Evolutionary conservation across 176 grass and related monocot species (phyloP), one percentile per base, ranked within the genome.

Genomic region (Thinopyrum elongatum): DNA sequence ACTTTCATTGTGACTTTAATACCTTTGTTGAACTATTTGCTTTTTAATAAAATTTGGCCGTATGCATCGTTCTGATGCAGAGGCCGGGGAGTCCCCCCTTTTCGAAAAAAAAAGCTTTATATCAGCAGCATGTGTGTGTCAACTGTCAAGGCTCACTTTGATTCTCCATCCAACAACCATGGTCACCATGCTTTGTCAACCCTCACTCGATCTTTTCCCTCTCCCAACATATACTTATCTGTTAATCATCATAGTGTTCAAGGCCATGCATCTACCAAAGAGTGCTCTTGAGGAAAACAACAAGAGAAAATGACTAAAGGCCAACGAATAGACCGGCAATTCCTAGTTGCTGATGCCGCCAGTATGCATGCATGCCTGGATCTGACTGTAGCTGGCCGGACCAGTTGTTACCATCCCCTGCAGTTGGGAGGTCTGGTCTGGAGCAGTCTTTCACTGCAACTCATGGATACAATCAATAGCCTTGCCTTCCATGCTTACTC

Each of bases 371-470:
- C 55, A 22, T 58, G 33, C 31, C 59, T 79, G 55, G 55, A 62
- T 13, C 21, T 67, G 17, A 36, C 13, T 22, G 29, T 13, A 33
- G 34, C 28, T 66, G 2, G 27, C 28, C 28, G 28, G 64, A 66
- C 53, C 68, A 41, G n/a, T 33, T 53, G 68, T 29, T 22, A 29
- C 35, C 39, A 38, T 63, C 78, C 65, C 39, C 58, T 73, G 77
- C 46, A 5, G 68, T 58, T 58, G 58, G 33, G 30, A 76, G 10
- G 79, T 76, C 38, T 39, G 9, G 77, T 74, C 41, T 44, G 55
- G 42, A 72, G n/a, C 12, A 86, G 79, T 79, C 34, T 60, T 60
- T 23, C 84, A 77, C 61, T 61, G 42, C 61, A 33, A 57, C 9
- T 57, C 51, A 53, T 29, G n/a, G 35, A 73, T 73, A 70, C 46